These are phyloP conservation scores for Malassezia japonica DNA, from an alignment of 1,284 basidiomycete genomes.

Conservation along the genomic window DNA sequence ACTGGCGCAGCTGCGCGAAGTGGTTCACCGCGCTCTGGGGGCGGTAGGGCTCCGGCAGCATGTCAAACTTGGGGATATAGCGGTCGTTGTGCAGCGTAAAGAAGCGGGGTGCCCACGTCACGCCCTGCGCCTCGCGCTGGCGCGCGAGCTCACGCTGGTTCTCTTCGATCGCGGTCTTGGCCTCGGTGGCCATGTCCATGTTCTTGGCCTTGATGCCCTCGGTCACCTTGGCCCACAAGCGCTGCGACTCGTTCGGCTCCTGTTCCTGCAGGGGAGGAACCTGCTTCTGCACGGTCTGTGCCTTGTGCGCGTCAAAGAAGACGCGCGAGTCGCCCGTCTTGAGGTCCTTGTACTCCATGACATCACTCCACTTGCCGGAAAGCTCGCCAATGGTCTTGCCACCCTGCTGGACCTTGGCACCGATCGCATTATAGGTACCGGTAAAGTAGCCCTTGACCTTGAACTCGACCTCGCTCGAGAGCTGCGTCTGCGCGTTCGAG, in stretches of 20 bases:
- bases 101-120: conserved; percentile 63
- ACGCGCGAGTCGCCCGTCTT: conserved; percentile 64
- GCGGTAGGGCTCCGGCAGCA: conserved; percentile 20
- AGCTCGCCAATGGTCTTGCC: conserved; percentile 71
- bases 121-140: conserved; percentile 64
- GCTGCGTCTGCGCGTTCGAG: conserved; percentile 66
- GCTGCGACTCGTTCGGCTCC: conserved; percentile 73
- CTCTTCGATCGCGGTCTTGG: conserved; percentile 84
- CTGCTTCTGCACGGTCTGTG: conserved; percentile 67
- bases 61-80: conserved; percentile 38
- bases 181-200: conserved; percentile 84
- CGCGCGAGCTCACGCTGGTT: conserved; percentile 74
- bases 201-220: conserved; percentile 75
- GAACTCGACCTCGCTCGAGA: conserved; percentile 81
- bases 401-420: conserved; percentile 68
- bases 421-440: conserved; percentile 84
- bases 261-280: conserved; percentile 77
- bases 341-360: conserved; percentile 72
- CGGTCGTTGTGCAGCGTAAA: conserved; percentile 60
- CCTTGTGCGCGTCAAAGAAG: conserved; percentile 71
- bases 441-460: conserved; percentile 98
- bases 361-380: conserved; percentile 78
- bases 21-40: conserved; percentile 25
- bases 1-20: conserved; percentile 17
- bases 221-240: conserved; percentile 74